Base-by-base conservation (phyloP, 257 asterid species). In the Solanum pimpinellifolium region DNA sequence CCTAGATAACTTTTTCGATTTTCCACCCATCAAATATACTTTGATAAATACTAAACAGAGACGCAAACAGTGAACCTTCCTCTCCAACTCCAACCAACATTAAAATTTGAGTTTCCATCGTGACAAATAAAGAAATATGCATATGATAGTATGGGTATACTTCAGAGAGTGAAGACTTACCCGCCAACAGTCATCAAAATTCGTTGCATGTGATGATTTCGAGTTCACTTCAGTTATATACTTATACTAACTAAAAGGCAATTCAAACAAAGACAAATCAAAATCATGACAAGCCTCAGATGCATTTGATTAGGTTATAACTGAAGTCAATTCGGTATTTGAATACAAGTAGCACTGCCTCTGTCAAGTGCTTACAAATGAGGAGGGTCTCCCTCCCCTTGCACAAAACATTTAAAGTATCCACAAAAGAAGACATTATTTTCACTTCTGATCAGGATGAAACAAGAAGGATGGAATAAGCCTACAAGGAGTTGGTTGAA, bases 371-470 rank as follows among this genome's bases (percentile, higher is more conserved):
- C 21, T 80, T 80, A 47, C 85, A 80, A 47, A 80, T 29, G 68
- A 49, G 11, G 68, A 78, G 85, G 37, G 85, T 70, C 66, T 80
- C 85, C 42, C 68, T 37, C 68, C 66, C n/a, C 20, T 47, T 47
- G 6, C 68, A 29, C 68, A 47, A 49, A 74, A 80, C 20, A 78
- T 80, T 80, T 80, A 29, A 47, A 33, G 35, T 80, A 80, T 47
- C 69, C 69, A 47, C 69, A 20, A 78, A 47, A 46, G 20, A 27
- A 12, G 49, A 39, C 86, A 7, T 91, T 91, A 90, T 92, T 89
- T 66, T 52, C 69, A 78, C 69, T 68, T 65, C 70, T 12, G n/a
- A 68, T 87, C 86, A 39, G 8, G 84, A 84, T 29, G 75, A 85
- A 8, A 84, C 33, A 27, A 83, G 25, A 47, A 65, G 60, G 46